These are phyloP conservation scores for Rusavskia elegans DNA, from an alignment of 495 filamentous ascomycete species.

Conservation along the genomic window DNA sequence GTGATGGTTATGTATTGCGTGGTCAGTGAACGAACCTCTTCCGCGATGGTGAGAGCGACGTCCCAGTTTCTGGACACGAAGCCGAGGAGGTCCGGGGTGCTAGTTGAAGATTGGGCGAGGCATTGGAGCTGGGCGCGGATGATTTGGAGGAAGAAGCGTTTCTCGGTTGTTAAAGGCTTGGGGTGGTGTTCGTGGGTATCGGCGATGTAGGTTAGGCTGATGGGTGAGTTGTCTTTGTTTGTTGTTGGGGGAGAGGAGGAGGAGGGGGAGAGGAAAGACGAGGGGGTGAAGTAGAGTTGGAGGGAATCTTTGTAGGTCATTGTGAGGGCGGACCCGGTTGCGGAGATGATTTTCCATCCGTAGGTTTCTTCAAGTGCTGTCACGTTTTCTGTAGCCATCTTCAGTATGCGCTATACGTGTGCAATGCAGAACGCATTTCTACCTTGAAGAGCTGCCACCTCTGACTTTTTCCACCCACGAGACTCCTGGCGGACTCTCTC, in stretches of 20 bases:
- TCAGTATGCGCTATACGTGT: neutral
- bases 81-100: conserved; percentile 35
- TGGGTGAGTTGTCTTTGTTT: conserved; percentile 22
- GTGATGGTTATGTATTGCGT: conserved; percentile 37
- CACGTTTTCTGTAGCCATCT: conserved; percentile 38
- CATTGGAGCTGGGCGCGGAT: conserved; percentile 41
- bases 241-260: conserved; percentile 4
- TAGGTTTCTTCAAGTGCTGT: conserved; percentile 47
- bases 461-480: conserved; percentile 69
- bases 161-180: conserved; percentile 29
- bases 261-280: conserved; percentile 31
- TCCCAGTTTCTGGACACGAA: conserved; percentile 45
- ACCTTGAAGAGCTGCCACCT: conserved; percentile 64
- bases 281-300: conserved; percentile 56
- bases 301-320: conserved; percentile 70
- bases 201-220: conserved; percentile 30
- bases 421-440: conserved; percentile 8
- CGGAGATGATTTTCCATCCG: conserved; percentile 65
- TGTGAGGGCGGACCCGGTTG: conserved; percentile 42
- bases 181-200: conserved; percentile 22
- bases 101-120: conserved; percentile 30
- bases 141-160: conserved; percentile 55
- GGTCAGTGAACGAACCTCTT: conserved; percentile 38
- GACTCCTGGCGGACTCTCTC: conserved; percentile 75
- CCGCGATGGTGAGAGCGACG: conserved; percentile 30